Evolutionary conservation across 495 filamentous ascomycete species (phyloP).

Genomic region (Tricharina praecox): DNA sequence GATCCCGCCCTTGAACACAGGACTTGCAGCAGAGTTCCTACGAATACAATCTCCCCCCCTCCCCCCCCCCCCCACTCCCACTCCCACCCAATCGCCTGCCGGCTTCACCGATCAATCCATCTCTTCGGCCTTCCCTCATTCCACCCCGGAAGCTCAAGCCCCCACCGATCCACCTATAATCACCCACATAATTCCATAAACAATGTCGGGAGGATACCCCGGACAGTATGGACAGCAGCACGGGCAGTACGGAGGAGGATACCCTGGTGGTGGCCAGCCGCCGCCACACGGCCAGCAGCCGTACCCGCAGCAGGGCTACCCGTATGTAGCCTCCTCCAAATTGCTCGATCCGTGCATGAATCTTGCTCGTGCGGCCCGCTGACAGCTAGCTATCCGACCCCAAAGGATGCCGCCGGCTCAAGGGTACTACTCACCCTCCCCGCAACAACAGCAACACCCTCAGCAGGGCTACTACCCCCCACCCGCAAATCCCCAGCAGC

Average conservation of each 20-base stretch:
- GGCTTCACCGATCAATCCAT: too few species aligned
- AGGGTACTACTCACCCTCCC: neutral
- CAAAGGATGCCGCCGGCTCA: neutral
- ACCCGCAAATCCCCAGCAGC: conserved; percentile 8
- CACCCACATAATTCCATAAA: too few species aligned
- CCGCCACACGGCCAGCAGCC: conserved; percentile 2
- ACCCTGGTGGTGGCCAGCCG: neutral
- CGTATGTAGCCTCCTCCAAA: neutral
- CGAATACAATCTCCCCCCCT: neutral
- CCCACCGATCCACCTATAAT: too few species aligned
- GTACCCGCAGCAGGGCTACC: conserved; percentile 4
- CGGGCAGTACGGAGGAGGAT: too few species aligned
- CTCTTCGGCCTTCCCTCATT: too few species aligned
- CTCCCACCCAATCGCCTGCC: too few species aligned
- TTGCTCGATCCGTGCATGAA: too few species aligned
- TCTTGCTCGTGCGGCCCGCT: too few species aligned
- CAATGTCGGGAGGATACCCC: conserved; percentile 9
- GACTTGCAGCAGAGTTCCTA: neutral
- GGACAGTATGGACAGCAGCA: conserved; percentile 6
- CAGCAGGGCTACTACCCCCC: conserved; percentile 9
- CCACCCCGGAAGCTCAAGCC: too few species aligned
- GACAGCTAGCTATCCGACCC: neutral
- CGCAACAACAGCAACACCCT: neutral
- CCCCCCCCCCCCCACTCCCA: too few species aligned
- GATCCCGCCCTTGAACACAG: neutral